These are phyloP conservation scores for Licmophora abbreviata DNA, from an alignment of 108 stramenopile species.

Conservation along the genomic window DNA sequence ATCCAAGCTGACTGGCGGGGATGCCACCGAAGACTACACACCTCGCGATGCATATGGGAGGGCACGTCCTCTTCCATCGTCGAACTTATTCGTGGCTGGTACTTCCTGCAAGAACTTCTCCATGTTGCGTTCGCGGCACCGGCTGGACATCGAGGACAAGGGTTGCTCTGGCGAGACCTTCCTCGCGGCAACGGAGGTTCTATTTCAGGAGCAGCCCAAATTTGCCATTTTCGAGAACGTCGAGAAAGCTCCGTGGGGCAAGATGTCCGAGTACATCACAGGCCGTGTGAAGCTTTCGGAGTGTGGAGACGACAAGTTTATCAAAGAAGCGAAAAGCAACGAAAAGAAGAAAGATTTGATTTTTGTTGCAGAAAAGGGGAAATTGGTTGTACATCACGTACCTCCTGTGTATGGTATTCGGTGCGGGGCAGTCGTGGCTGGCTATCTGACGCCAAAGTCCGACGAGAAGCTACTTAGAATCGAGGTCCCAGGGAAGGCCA, in stretches of 20 bases:
- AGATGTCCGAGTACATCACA: conserved; percentile 78
- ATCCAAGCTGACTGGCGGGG: conserved; percentile 46
- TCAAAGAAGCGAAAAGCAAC: conserved; percentile 23
- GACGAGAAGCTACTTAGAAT: conserved; percentile 7
- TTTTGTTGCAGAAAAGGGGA: conserved; percentile 18
- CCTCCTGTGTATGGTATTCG: conserved; percentile 49
- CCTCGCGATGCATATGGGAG: conserved; percentile 62
- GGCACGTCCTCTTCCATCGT: conserved; percentile 27
- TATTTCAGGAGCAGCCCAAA: conserved; percentile 49
- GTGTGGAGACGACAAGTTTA: conserved; percentile 22
- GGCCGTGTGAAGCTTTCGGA: conserved; percentile 36
- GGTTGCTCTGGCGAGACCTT: conserved; percentile 74
- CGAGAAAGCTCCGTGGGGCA: conserved; percentile 51
- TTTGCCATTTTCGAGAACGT: conserved; percentile 78
- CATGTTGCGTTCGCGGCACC: conserved; percentile 42
- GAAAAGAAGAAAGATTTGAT: conserved; percentile 23
- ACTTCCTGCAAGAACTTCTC: conserved; percentile 77
- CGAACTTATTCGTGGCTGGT: conserved; percentile 72
- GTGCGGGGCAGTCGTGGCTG: conserved; percentile 45
- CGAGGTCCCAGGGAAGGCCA: conserved; percentile 21
- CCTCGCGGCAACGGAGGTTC: conserved; percentile 54
- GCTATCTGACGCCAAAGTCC: conserved; percentile 26
- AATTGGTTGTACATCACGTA: conserved; percentile 39
- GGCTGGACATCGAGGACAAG: conserved; percentile 71
- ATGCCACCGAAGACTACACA: no score